Evolutionary conservation across 176 grass and related monocot genomes (phyloP).

Genomic region (Calamus simplicifolius): DNA sequence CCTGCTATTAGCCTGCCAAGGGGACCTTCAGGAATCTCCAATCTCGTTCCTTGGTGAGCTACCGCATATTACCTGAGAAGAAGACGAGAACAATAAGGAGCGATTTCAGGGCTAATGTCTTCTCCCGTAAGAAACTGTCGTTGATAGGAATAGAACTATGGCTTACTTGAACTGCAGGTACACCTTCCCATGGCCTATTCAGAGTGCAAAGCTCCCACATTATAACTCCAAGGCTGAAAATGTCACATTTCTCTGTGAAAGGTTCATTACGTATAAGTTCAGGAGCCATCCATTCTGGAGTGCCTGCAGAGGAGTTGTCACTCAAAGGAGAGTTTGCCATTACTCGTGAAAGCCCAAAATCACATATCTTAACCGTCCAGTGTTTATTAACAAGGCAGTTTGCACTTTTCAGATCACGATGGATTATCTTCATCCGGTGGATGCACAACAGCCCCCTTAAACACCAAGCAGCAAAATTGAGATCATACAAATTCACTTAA

Average conservation of each 20-base stretch:
- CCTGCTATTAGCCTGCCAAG: conserved; percentile 93
- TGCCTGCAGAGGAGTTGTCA: conserved; percentile 90
- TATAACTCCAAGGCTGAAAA: conserved; percentile 96
- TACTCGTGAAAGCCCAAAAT: conserved; percentile 89
- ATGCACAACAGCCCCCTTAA: conserved; percentile 96
- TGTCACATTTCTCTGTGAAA: conserved; percentile 97
- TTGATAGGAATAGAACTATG: conserved; percentile 1
- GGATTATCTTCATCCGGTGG: conserved; percentile 95
- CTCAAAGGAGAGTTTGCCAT: conserved; percentile 60
- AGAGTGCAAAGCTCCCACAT: conserved; percentile 99
- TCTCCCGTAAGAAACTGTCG: background rate
- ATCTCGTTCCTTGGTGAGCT: conserved; percentile 67
- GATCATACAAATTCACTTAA: background rate
- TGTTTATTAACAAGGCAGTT: conserved; percentile 98
- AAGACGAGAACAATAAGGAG: conserved; percentile 6
- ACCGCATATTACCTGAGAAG: conserved; percentile 64
- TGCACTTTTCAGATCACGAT: conserved; percentile 97
- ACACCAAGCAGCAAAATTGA: background rate
- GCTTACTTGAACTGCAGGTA: conserved; percentile 85
- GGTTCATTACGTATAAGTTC: conserved; percentile 92
- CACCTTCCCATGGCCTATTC: conserved; percentile 87
- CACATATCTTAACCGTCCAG: conserved; percentile 96
- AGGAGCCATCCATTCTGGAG: conserved; percentile 99
- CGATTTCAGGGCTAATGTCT: no score
- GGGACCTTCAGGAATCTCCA: conserved; percentile 91